Evolutionary conservation across 2,329 filamentous ascomycete species (phyloP).

Genomic region (Pseudocercospora macadamiae): DNA sequence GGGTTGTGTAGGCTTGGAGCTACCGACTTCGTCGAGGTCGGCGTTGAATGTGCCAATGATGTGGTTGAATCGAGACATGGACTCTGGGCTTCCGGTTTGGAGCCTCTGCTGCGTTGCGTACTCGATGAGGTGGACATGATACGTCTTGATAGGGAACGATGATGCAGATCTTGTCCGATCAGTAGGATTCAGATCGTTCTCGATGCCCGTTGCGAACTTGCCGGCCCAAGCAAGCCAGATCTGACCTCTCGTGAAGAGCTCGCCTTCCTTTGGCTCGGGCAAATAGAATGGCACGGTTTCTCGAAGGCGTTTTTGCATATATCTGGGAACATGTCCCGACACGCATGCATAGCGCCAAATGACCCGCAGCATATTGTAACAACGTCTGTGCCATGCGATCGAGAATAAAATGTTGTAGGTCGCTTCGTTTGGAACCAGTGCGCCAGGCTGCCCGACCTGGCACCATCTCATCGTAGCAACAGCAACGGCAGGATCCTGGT

Average conservation of each 20-base stretch:
- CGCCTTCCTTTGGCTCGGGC: not conserved
- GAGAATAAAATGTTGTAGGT: conserved; percentile 30
- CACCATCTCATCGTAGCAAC: conserved; percentile 24
- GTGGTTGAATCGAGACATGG: not conserved
- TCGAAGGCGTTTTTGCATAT: conserved; percentile 18
- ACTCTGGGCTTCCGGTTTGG: not conserved
- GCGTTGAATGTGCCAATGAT: conserved; percentile 1
- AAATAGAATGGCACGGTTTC: conserved; percentile 14
- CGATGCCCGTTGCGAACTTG: conserved; percentile 32
- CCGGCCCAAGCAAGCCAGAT: conserved; percentile 27
- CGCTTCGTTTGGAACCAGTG: conserved; percentile 14
- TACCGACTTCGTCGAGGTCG: conserved; percentile 15
- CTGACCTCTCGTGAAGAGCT: not conserved
- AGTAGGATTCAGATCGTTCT: not conserved
- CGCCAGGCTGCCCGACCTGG: conserved; percentile 14
- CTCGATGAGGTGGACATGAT: not conserved
- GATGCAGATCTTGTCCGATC: not conserved
- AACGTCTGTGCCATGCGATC: conserved; percentile 29
- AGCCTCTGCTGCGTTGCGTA: conserved; percentile 1
- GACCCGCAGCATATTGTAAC: conserved; percentile 36
- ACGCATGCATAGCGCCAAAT: conserved; percentile 40
- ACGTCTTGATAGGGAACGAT: not conserved
- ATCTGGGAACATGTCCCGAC: conserved; percentile 25
- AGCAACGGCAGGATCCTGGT: conserved; percentile 21
- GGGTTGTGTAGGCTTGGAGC: conserved; percentile 15